A percentile compares a stretch with the other conserved stretches of the same genome.
phyloP scores from a whole-genome alignment of 2,329 filamentous ascomycete species.

The Colletotrichum australisinense region DNA sequence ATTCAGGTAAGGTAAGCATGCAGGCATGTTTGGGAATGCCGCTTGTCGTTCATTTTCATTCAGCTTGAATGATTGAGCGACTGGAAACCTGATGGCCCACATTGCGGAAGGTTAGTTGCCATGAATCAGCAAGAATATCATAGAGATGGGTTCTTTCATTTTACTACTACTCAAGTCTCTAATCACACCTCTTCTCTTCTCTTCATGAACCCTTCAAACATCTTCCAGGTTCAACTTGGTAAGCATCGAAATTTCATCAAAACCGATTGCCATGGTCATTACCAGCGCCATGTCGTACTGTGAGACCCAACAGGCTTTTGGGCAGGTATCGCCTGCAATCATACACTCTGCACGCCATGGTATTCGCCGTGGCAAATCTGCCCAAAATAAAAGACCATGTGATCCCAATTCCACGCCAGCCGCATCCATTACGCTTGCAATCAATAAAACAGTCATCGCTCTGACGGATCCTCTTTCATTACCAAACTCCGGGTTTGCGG shows the following conservation, averaged over 20 bases:
- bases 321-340: constrained; percentile 19
- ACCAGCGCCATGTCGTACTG: constrained; percentile 33
- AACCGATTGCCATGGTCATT: constrained; percentile 16
- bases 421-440: neutral
- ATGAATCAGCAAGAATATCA: neutral
- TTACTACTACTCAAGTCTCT: neutral
- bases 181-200: neutral
- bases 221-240: neutral
- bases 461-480: neutral
- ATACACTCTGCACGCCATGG: neutral
- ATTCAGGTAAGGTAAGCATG: no score
- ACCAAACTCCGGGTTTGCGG: neutral
- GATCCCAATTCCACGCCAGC: no score
- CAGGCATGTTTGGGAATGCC: neutral
- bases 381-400: neutral
- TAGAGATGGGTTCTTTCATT: neutral
- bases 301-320: constrained; percentile 33
- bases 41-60: neutral
- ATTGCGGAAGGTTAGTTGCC: neutral
- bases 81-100: neutral
- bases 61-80: neutral
- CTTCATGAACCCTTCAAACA: neutral
- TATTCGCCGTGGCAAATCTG: neutral
- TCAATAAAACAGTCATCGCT: neutral
- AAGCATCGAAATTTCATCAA: neutral